Conservation (phyloP, 768 basidiomycete species). For the Saitozyma podzolica region DNA sequence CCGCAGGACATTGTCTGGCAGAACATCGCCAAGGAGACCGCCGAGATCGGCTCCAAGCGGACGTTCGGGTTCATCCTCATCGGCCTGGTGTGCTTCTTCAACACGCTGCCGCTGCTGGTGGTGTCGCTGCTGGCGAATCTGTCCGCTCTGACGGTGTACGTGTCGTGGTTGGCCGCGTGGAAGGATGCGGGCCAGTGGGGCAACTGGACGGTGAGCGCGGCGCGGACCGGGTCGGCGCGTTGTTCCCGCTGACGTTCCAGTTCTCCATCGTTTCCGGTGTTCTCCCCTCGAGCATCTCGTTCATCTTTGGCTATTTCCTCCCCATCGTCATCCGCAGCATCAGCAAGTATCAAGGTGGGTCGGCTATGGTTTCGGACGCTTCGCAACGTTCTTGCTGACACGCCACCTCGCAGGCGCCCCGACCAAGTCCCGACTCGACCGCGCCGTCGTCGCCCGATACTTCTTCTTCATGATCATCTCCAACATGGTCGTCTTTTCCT, state of each 20-base stretch:
- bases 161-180: slow-evolving; percentile 77
- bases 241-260: slow-evolving; percentile 19
- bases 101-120: slow-evolving; percentile 85
- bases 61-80: slow-evolving; percentile 77
- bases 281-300: slow-evolving; percentile 82
- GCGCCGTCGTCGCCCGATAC: slow-evolving; percentile 88
- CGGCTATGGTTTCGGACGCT: slow-evolving; percentile 47
- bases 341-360: slow-evolving; percentile 62
- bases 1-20: slow-evolving; percentile 66
- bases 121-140: slow-evolving; percentile 92
- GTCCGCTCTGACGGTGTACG: slow-evolving; percentile 66
- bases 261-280: slow-evolving; percentile 91
- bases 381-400: slow-evolving; percentile 42
- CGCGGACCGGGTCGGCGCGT: not conserved
- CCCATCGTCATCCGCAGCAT: slow-evolving; percentile 89
- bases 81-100: slow-evolving; percentile 80
- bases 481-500: slow-evolving; percentile 88
- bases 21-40: slow-evolving; percentile 76
- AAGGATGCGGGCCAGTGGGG: slow-evolving; percentile 59
- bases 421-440: slow-evolving; percentile 78
- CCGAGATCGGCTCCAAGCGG: slow-evolving; percentile 66
- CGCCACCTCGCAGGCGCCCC: slow-evolving; percentile 56
- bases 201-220: slow-evolving; percentile 48
- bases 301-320: slow-evolving; percentile 83
- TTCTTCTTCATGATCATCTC: slow-evolving; percentile 91